A percentile compares a stretch with the other conserved stretches of the same genome.
phyloP scores from a whole-genome alignment of 2,329 filamentous ascomycete species.

The Boeremia exigua region DNA sequence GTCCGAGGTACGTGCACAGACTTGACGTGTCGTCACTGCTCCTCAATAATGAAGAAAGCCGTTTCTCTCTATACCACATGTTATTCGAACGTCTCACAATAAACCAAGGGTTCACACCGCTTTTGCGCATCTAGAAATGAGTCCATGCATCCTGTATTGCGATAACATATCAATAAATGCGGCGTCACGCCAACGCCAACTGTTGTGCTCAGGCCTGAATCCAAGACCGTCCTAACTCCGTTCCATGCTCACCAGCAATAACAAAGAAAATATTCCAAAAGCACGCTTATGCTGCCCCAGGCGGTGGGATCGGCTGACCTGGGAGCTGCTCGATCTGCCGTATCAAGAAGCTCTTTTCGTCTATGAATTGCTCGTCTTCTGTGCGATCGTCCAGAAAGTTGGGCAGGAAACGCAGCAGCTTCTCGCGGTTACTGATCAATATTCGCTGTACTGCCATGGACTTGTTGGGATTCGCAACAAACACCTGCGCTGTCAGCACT shows the following conservation, averaged over 20 bases:
- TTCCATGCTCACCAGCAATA: not conserved
- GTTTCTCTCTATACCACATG: no score
- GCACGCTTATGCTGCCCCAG: constrained; percentile 23
- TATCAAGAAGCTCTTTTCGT: constrained; percentile 96
- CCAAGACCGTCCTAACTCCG: constrained; percentile 17
- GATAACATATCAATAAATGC: constrained; percentile 12
- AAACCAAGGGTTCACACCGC: no score
- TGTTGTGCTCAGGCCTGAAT: constrained; percentile 4
- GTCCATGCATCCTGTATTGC: not conserved
- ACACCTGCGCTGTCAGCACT: constrained; percentile 64
- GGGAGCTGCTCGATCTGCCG: constrained; percentile 76
- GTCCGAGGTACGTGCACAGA: not conserved
- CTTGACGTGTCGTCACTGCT: not conserved
- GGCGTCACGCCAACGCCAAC: constrained; percentile 13
- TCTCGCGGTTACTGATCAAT: constrained; percentile 92
- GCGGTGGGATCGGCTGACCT: constrained; percentile 36
- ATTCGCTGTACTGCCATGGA: constrained; percentile 95
- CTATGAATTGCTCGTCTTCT: constrained; percentile 97
- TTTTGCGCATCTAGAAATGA: not conserved
- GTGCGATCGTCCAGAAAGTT: constrained; percentile 93
- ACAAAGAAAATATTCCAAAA: not conserved
- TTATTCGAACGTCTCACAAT: not conserved
- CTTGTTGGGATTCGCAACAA: constrained; percentile 98
- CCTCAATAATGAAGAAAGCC: no score
- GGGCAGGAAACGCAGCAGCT: constrained; percentile 85